These are phyloP conservation scores for Canna indica DNA, from an alignment of 176 grass and related monocot genomes.

Conservation along the genomic window DNA sequence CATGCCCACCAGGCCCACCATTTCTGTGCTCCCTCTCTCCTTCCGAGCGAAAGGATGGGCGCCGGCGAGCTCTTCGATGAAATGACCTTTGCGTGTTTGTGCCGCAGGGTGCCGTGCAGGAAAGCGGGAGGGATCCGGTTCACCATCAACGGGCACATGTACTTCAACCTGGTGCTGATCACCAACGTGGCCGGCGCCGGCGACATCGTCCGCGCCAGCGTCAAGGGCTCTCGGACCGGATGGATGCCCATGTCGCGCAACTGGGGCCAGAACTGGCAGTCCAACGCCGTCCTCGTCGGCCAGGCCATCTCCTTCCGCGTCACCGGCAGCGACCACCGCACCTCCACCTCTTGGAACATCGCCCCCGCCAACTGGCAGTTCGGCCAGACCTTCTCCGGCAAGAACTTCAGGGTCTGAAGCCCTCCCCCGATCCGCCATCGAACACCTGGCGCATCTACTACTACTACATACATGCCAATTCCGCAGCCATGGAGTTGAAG, in stretches of 20 bases:
- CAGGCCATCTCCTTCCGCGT: slow-evolving; percentile 42
- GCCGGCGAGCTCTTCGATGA: too few relatives aligned
- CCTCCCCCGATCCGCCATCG: too few relatives aligned
- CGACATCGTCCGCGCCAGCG: slow-evolving; percentile 34
- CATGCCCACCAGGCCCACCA: background rate
- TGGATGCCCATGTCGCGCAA: slow-evolving; percentile 53
- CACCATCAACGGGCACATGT: slow-evolving; percentile 40
- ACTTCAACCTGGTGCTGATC: slow-evolving; percentile 58
- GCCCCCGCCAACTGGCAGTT: slow-evolving; percentile 38
- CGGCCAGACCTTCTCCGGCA: slow-evolving; percentile 36
- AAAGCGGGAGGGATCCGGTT: slow-evolving; percentile 38
- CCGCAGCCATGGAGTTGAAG: background rate
- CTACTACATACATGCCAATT: background rate
- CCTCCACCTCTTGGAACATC: slow-evolving; percentile 45
- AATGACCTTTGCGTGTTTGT: too few relatives aligned
- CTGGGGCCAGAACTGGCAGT: slow-evolving; percentile 62
- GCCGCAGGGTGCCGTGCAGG: slow-evolving; percentile 34
- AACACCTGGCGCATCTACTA: background rate
- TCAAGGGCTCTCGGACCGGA: slow-evolving; percentile 32
- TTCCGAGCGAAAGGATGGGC: background rate
- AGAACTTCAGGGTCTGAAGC: slow-evolving; percentile 37
- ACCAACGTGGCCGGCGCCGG: slow-evolving; percentile 52
- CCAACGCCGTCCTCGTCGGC: slow-evolving; percentile 37
- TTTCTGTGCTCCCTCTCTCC: too few relatives aligned
- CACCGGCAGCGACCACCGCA: slow-evolving; percentile 37